A percentile compares a stretch with the other conserved stretches of the same genome.
These are phyloP conservation scores for Rhinocladiella mackenziei DNA, from an alignment of 2,329 filamentous ascomycete genomes.

Conservation along the genomic window DNA sequence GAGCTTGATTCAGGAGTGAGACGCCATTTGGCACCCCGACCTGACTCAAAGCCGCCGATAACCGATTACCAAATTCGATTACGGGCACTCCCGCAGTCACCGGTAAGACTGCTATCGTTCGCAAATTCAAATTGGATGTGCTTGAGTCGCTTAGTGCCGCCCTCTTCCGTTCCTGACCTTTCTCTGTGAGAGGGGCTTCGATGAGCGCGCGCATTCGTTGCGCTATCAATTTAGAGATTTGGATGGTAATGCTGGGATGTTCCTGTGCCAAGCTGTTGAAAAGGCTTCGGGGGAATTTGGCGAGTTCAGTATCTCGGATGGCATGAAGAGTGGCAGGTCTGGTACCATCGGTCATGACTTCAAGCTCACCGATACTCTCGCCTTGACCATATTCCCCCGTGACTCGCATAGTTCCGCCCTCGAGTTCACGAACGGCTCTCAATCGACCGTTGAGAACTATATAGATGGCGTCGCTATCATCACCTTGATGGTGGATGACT, in stretches of 20 bases:
- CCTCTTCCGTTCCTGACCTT: conserved; percentile 57
- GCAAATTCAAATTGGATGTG: conserved; percentile 84
- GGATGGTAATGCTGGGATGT: conserved; percentile 96
- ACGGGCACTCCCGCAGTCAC: conserved; percentile 90
- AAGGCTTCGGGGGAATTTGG: conserved; percentile 89
- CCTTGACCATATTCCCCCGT: conserved; percentile 93
- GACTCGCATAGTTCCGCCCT: conserved; percentile 77
- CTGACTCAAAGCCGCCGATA: conserved; percentile 83
- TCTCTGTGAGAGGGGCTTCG: conserved; percentile 69
- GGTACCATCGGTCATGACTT: conserved; percentile 90
- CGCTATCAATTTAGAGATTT: conserved; percentile 97
- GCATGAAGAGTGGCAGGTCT: conserved; percentile 91
- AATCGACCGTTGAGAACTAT: conserved; percentile 93
- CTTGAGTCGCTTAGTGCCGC: conserved; percentile 37
- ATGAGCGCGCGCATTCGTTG: conserved; percentile 87
- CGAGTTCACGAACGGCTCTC: conserved; percentile 74
- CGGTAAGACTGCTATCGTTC: conserved; percentile 87
- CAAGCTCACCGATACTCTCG: conserved; percentile 93
- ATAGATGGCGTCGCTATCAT: conserved; percentile 97
- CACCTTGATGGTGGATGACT: conserved; percentile 86
- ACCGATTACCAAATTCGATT: conserved; percentile 84
- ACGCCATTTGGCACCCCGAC: conserved; percentile 87
- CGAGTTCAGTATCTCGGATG: conserved; percentile 92
- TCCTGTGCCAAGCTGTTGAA: conserved; percentile 98
- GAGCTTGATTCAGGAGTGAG: conserved; percentile 85